phyloP scores from a whole-genome alignment of 2,329 filamentous ascomycete species.

The Arthroderma sp. region DNA sequence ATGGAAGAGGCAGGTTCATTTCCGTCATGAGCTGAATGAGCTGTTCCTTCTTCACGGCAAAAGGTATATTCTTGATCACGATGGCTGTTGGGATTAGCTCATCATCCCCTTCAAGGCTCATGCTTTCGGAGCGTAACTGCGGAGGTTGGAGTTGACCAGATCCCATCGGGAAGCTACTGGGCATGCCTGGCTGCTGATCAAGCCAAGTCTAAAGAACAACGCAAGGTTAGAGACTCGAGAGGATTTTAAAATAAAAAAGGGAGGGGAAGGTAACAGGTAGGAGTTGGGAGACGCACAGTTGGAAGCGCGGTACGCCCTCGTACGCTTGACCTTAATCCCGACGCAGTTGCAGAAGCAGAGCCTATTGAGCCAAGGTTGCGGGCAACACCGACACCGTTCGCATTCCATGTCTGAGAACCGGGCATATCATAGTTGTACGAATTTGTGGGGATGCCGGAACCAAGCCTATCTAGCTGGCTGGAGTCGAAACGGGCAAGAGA shows the following conservation, averaged over 20 bases:
- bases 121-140: slow-evolving; percentile 30
- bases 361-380: slow-evolving; percentile 51
- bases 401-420: slow-evolving; percentile 66
- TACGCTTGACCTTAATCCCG: slow-evolving; percentile 43
- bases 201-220: slow-evolving; percentile 44
- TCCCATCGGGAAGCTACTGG: slow-evolving; percentile 34
- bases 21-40: slow-evolving; percentile 88
- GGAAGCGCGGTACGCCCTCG: slow-evolving; percentile 52
- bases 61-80: slow-evolving; percentile 98
- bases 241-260: not conserved
- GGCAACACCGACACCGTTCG: slow-evolving; percentile 55
- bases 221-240: not conserved
- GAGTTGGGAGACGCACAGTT: slow-evolving; percentile 45
- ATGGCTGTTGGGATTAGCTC: slow-evolving; percentile 97
- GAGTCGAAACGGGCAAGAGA: slow-evolving; percentile 45
- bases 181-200: slow-evolving; percentile 41
- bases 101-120: slow-evolving; percentile 41
- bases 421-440: slow-evolving; percentile 57
- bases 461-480: slow-evolving; percentile 43
- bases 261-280: slow-evolving; percentile 3
- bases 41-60: slow-evolving; percentile 94
- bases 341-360: slow-evolving; percentile 41
- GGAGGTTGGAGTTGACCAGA: slow-evolving; percentile 29
- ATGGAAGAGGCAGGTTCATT: slow-evolving; percentile 82
- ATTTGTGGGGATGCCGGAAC: slow-evolving; percentile 43